Conservation (phyloP, 768 basidiomycete species). For the Psilocybe tampanensis region DNA sequence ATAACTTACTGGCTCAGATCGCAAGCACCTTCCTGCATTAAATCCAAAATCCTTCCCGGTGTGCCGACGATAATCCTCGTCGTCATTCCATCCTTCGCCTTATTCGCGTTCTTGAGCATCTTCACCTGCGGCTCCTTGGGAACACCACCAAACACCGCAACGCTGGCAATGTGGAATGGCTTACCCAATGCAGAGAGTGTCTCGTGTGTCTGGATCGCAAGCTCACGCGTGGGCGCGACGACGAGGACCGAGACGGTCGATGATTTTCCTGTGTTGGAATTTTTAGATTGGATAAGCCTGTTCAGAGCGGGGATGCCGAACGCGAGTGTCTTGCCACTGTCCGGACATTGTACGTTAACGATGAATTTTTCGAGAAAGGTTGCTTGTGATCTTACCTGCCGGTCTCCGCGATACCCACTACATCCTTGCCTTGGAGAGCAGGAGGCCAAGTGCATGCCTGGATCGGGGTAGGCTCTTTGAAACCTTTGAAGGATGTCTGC, state of each 20-base stretch:
- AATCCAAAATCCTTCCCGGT: conserved; percentile 89
- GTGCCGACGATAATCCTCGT: conserved; percentile 92
- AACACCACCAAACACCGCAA: conserved; percentile 95
- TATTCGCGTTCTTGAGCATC: conserved; percentile 57
- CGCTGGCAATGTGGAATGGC: conserved; percentile 73
- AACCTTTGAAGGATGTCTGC: conserved; percentile 62
- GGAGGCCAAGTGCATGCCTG: conserved; percentile 96
- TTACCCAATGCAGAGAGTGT: conserved; percentile 75
- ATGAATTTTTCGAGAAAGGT: too few species aligned
- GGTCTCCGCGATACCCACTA: conserved; percentile 96
- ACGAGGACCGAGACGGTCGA: conserved; percentile 68
- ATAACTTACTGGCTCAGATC: conserved; percentile 72
- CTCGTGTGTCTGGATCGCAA: conserved; percentile 94
- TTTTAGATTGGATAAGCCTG: conserved; percentile 50
- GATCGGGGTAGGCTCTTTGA: conserved; percentile 91
- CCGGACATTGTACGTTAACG: too few species aligned
- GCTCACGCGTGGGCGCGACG: conserved; percentile 93
- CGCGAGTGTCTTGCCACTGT: conserved; percentile 92
- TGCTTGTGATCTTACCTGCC: conserved; percentile 57
- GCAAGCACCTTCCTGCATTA: conserved; percentile 85
- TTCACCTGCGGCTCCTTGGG: conserved; percentile 82
- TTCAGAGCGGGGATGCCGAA: conserved; percentile 92
- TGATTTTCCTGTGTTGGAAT: conserved; percentile 31
- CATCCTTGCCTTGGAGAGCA: conserved; percentile 78
- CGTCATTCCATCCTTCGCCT: conserved; percentile 47